Evolutionary conservation across 768 basidiomycete species (phyloP).

Genomic region (Kockovaella imperatae): DNA sequence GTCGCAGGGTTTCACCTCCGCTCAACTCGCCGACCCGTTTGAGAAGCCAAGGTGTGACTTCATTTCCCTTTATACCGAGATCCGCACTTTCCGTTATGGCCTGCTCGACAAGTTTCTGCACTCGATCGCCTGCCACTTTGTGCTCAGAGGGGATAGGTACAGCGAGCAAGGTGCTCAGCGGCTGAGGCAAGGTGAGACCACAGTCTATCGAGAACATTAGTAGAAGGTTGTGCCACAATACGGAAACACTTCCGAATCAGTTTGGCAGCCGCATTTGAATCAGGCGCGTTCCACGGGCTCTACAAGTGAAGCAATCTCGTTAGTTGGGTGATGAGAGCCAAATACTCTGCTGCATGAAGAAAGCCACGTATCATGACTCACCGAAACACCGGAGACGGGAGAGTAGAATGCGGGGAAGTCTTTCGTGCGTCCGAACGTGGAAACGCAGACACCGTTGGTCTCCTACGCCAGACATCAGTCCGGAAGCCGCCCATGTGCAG

Average conservation of each 20-base stretch:
- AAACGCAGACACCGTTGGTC: conserved; percentile 86
- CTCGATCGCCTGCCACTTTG: conserved; percentile 56
- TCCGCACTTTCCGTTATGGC: conserved; percentile 76
- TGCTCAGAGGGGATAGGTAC: conserved; percentile 80
- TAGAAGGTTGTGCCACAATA: too few species aligned
- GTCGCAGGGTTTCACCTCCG: conserved; percentile 61
- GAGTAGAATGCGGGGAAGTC: conserved; percentile 96
- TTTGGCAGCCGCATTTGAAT: conserved; percentile 61
- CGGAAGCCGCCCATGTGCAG: background rate
- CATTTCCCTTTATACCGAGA: conserved; percentile 77
- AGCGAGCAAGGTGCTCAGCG: conserved; percentile 71
- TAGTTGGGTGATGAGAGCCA: background rate
- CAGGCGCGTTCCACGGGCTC: conserved; percentile 70
- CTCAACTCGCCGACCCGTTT: conserved; percentile 74
- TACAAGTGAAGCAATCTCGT: conserved; percentile 35
- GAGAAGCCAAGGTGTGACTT: conserved; percentile 90
- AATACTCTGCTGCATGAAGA: too few species aligned
- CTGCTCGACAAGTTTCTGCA: conserved; percentile 72
- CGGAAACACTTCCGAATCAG: conserved; percentile 43
- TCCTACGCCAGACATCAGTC: conserved; percentile 53
- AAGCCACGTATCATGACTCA: too few species aligned
- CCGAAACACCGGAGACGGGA: conserved; percentile 72
- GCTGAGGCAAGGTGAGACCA: conserved; percentile 62
- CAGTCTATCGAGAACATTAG: conserved; percentile 52
- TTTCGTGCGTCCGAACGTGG: conserved; percentile 63